Evolutionary conservation across 129 eudicot genomes (phyloP), one percentile per base, ranked within the genome.

Genomic region (Lonicera japonica): DNA sequence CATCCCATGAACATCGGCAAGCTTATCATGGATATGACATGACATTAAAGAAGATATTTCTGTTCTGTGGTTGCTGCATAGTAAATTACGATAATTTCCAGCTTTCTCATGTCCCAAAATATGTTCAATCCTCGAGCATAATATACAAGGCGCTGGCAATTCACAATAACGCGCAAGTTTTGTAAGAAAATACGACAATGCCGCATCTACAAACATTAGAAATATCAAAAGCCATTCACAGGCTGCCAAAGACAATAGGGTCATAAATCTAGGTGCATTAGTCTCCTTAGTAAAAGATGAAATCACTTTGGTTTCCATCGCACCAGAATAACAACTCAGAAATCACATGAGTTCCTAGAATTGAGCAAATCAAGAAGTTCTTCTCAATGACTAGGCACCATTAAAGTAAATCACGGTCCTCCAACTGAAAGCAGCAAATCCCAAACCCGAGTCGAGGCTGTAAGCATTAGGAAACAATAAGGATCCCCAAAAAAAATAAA

Each of bases 211-310:
- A 51, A 79, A 86, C 72, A 91, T 75, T 78, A 90, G 68, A 66
- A 91, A 87, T 65, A 91, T 82, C 70, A 91, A 72, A 68, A 91
- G 65, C 98, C 98, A 87, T 75, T 91, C 98, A 56, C 90, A 87
- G 11, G 73, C 81, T 0, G 84, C 94, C 21, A 78, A 68, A 18
- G 84, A 61, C 65, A 90, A 63, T 58, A 68, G 43, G 55, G 52
- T 56, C 74, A 56, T 78, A 40, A 84, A 75, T 36, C 84, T 84
- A n/a, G 41, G 20, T 5, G 63, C 58, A 38, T 70, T 67, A 19
- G 38, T 66, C 29, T 61, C 34, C 21, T 29, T 34, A 21, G 54
- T 74, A 52, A 48, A 29, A 23, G 68, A 64, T 19, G 79, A 69
- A 56, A 51, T 50, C 66, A 74, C 80, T 58, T 60, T 71, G 25